A percentile compares a stretch with the other conserved stretches of the same genome.
phyloP scores from a whole-genome alignment of 2,329 filamentous ascomycete species.

The Pyrenophora tritici-repentis region DNA sequence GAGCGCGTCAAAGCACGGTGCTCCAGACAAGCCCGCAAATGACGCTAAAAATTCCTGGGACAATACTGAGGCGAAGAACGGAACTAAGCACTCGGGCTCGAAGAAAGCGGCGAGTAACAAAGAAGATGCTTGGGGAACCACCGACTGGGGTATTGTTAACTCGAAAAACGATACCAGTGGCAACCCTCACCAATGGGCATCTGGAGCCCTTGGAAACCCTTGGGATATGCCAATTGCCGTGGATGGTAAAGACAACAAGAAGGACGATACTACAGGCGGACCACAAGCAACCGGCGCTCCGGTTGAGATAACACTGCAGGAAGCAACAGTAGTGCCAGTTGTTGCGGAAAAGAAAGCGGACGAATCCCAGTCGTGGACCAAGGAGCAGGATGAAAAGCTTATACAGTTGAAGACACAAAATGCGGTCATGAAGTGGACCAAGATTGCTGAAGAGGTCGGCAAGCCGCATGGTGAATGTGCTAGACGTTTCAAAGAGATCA shows the following conservation, averaged over 20 bases:
- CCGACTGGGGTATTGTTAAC: neutral
- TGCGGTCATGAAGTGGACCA: conserved; percentile 30
- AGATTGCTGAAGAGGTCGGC: conserved; percentile 38
- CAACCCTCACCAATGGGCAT: neutral
- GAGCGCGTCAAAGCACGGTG: conserved; percentile 2
- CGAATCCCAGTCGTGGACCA: conserved; percentile 31
- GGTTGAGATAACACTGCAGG: neutral
- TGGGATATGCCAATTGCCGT: neutral
- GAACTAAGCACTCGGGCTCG: neutral
- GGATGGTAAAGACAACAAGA: conserved; percentile 1
- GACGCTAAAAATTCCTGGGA: neutral
- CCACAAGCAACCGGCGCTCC: neutral
- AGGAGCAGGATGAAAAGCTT: conserved; percentile 50
- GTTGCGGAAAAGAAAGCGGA: neutral
- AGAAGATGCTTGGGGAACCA: neutral
- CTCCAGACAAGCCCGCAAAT: neutral
- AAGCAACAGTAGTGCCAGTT: neutral
- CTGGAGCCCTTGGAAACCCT: neutral
- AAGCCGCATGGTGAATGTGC: conserved; percentile 25
- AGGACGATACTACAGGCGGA: neutral
- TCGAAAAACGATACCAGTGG: neutral
- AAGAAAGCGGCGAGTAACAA: conserved; percentile 6
- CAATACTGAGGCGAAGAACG: neutral
- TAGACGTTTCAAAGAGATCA: conserved; percentile 45
- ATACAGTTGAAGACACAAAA: conserved; percentile 42